Conservation (phyloP, 148 eudicot genomes). For the Camellia sinensis region DNA sequence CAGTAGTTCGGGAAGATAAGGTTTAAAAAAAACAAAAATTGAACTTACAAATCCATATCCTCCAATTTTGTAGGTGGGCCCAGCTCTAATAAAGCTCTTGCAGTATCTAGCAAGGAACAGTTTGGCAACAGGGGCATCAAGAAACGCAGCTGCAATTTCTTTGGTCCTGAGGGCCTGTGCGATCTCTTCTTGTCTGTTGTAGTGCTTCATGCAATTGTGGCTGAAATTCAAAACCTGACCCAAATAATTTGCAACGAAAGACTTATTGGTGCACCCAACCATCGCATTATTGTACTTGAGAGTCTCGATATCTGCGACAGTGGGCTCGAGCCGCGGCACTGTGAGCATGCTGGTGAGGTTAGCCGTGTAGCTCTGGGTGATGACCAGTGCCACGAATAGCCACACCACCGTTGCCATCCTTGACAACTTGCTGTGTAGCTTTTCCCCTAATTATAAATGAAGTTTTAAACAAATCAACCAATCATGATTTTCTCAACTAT, state of each 20-base stretch:
- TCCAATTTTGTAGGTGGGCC: slow-evolving; percentile 27
- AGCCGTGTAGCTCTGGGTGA: slow-evolving; percentile 33
- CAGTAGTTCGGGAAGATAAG: no score
- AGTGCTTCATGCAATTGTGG: slow-evolving; percentile 9
- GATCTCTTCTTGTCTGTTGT: slow-evolving; percentile 5
- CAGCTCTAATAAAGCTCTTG: slow-evolving; percentile 27
- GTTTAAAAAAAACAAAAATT: no score
- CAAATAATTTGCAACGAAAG: slow-evolving; percentile 16
- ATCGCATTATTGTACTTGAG: slow-evolving; percentile 16
- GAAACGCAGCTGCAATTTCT: slow-evolving; percentile 26
- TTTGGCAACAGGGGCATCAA: slow-evolving; percentile 25
- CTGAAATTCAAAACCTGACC: slow-evolving; percentile 12
- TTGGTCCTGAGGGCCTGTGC: slow-evolving; percentile 23
- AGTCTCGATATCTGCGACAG: slow-evolving; percentile 15
- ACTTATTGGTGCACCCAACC: slow-evolving; percentile 12
- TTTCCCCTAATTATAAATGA: slow-evolving; percentile 18
- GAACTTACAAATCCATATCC: slow-evolving; percentile 29
- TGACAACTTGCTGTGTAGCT: slow-evolving; percentile 28
- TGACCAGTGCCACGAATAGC: slow-evolving; percentile 31
- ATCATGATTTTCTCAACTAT: background rate
- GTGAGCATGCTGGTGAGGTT: slow-evolving; percentile 36
- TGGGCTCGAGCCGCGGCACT: slow-evolving; percentile 20
- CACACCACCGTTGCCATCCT: slow-evolving; percentile 25
- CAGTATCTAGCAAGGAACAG: slow-evolving; percentile 29
- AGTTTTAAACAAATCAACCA: background rate